A percentile compares a stretch with the other conserved stretches of the same genome.
phyloP scores from a whole-genome alignment of 345 rosid genomes.

The Hirschfeldia incana region DNA sequence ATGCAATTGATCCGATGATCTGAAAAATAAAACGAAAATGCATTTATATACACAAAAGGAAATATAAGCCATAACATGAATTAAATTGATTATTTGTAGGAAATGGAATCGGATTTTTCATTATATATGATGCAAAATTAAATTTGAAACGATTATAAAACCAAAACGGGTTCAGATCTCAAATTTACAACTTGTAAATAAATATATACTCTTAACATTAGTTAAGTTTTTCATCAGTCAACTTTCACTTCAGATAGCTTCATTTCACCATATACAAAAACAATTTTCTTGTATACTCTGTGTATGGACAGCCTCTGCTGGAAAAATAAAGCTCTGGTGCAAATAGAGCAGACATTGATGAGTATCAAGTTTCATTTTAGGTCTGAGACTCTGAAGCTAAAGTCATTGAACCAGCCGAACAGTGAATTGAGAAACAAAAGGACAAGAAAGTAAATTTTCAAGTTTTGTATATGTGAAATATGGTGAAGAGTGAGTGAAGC shows the following conservation, averaged over 20 bases:
- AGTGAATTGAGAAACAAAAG: constrained; percentile 37
- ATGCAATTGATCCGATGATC: not conserved
- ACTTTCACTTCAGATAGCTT: constrained; percentile 16
- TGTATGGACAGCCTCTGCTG: constrained; percentile 27
- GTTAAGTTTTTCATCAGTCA: not conserved
- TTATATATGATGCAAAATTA: not conserved
- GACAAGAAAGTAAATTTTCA: constrained; percentile 20
- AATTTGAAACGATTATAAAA: not conserved
- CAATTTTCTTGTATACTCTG: constrained; percentile 16
- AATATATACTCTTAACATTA: not conserved
- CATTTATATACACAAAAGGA: not conserved
- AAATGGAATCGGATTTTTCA: not conserved
- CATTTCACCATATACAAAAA: not conserved
- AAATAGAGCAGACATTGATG: constrained; percentile 27
- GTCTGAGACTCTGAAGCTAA: constrained; percentile 26
- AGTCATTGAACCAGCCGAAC: constrained; percentile 23
- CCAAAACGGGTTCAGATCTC: not conserved
- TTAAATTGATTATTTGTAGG: not conserved
- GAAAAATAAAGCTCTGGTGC: constrained; percentile 2
- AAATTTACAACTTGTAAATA: not conserved
- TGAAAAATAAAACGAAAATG: not conserved
- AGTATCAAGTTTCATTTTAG: constrained; percentile 32
- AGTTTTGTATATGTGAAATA: not conserved
- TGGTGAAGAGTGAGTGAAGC: constrained; percentile 25
- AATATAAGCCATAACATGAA: not conserved